These are phyloP conservation scores for Eucalyptus cloeziana DNA, from an alignment of 345 rosid genomes.

Conservation along the genomic window DNA sequence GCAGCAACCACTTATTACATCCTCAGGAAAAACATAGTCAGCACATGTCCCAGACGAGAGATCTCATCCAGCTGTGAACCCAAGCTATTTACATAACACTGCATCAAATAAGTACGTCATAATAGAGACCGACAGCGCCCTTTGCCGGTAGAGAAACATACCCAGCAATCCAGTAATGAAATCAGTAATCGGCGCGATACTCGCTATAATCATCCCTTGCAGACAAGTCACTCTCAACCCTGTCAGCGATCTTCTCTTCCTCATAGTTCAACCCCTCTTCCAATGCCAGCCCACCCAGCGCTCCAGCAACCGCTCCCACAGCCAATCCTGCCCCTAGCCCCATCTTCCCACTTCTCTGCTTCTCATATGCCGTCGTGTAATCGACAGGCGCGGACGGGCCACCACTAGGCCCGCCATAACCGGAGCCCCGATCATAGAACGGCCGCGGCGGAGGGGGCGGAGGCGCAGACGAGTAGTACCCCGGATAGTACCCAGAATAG, in stretches of 20 bases:
- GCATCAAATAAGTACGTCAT: not conserved
- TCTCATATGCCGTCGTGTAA: not conserved
- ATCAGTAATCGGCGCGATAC: not conserved
- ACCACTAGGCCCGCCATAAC: not conserved
- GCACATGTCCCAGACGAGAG: not conserved
- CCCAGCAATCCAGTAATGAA: not conserved
- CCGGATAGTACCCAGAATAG: not conserved
- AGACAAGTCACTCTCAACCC: slow-evolving; percentile 45
- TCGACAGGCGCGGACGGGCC: not conserved
- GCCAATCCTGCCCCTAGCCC: slow-evolving; percentile 84
- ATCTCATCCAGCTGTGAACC: not conserved
- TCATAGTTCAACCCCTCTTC: slow-evolving; percentile 55
- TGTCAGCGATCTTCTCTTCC: slow-evolving; percentile 54
- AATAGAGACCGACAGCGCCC: not conserved
- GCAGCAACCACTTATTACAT: not conserved
- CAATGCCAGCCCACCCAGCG: slow-evolving; percentile 60
- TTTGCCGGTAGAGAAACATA: not conserved
- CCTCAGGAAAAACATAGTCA: not conserved
- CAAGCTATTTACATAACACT: not conserved
- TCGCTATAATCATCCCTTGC: not conserved
- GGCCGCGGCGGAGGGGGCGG: not conserved
- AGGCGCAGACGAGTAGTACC: not conserved
- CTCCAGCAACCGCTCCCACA: slow-evolving; percentile 78
- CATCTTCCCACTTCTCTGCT: slow-evolving; percentile 52
- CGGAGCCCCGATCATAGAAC: not conserved